These are phyloP conservation scores for Quercus alba DNA, from an alignment of 306 rosid genomes.

Conservation along the genomic window DNA sequence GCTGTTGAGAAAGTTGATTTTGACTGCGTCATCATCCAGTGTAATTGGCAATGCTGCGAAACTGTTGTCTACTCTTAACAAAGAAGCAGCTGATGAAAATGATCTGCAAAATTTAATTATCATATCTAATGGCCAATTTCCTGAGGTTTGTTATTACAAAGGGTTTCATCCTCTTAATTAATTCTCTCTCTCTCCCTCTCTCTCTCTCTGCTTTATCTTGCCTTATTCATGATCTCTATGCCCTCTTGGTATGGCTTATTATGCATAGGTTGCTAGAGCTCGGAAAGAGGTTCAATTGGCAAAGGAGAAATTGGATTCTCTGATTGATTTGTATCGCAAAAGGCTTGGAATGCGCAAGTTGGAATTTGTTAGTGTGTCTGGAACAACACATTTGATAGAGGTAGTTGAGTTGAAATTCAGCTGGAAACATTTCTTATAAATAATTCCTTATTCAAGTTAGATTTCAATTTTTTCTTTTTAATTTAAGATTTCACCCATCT, in stretches of 20 bases:
- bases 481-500: neutral
- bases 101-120: constrained; percentile 62
- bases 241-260: constrained; percentile 14
- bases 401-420: constrained; percentile 36
- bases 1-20: constrained; percentile 65
- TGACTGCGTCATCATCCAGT: constrained; percentile 64
- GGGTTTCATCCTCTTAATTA: constrained; percentile 11
- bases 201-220: constrained; percentile 3
- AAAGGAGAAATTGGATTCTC: constrained; percentile 59
- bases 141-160: constrained; percentile 51
- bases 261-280: constrained; percentile 57
- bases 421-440: constrained; percentile 2
- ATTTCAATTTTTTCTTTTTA: neutral
- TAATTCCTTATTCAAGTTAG: constrained; percentile 11
- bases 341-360: constrained; percentile 59
- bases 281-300: constrained; percentile 58
- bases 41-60: constrained; percentile 67
- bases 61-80: constrained; percentile 71
- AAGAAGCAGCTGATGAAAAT: constrained; percentile 73
- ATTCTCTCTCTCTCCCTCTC: neutral
- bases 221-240: neutral
- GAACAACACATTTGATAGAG: constrained; percentile 88
- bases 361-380: constrained; percentile 78
- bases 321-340: constrained; percentile 67
- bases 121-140: constrained; percentile 59